Evolutionary conservation across 371 early-diverging fungal species (phyloP).

Genomic region (Apophysomyces ossiformis): DNA sequence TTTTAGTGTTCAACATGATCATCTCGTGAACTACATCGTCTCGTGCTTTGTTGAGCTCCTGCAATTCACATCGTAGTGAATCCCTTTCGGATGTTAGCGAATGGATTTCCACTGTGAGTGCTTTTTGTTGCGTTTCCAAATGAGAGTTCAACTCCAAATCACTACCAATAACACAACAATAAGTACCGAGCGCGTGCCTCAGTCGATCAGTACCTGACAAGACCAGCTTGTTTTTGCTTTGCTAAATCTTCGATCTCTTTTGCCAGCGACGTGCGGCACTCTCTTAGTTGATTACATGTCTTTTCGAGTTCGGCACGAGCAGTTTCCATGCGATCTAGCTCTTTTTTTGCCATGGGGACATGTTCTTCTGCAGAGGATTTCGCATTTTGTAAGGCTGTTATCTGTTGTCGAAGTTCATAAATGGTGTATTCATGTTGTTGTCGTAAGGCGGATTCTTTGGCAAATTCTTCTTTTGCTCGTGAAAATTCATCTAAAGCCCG

Average conservation of each 20-base stretch:
- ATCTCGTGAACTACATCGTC: constrained; percentile 52
- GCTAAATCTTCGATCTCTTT: constrained; percentile 40
- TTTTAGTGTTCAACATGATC: constrained; percentile 60
- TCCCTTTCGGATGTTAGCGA: constrained; percentile 24
- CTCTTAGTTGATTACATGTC: constrained; percentile 37
- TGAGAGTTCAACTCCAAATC: not conserved
- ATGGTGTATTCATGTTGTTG: constrained; percentile 42
- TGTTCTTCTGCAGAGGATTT: constrained; percentile 12
- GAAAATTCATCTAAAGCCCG: constrained; percentile 46
- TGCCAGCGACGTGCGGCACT: constrained; percentile 31
- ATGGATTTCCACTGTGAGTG: constrained; percentile 33
- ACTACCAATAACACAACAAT: constrained; percentile 7
- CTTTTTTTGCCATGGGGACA: constrained; percentile 25
- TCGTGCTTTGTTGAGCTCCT: constrained; percentile 12
- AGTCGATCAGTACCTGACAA: constrained; percentile 27
- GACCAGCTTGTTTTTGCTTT: constrained; percentile 39
- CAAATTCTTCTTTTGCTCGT: constrained; percentile 47
- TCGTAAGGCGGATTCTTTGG: constrained; percentile 39
- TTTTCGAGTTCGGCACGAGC: constrained; percentile 39
- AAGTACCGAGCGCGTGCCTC: not conserved
- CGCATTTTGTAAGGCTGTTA: constrained; percentile 28
- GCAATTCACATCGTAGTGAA: not conserved
- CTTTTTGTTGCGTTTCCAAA: constrained; percentile 31
- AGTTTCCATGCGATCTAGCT: constrained; percentile 35
- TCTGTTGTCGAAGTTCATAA: constrained; percentile 35